Percentiles rank a stretch among this genome's conserved stretches.
Conservation (phyloP, 225 moss, liverwort and hornwort genomes). For the Pleurozium schreberi region DNA sequence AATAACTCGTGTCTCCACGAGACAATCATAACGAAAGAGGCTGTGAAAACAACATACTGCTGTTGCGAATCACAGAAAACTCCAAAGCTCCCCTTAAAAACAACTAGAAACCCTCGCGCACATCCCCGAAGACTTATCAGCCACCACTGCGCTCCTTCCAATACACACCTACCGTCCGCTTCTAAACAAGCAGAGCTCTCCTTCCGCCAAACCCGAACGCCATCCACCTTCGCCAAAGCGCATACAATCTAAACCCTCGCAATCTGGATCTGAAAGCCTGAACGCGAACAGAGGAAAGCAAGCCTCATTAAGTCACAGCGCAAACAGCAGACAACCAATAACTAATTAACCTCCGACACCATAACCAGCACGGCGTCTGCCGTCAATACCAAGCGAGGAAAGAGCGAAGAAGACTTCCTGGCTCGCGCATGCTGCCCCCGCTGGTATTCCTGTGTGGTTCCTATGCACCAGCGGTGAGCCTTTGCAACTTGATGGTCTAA, state of each 20-base stretch:
- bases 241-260: not conserved
- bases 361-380: not conserved
- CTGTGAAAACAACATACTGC: not conserved
- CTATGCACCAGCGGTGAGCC: not conserved
- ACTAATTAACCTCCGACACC: not conserved
- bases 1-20: not conserved
- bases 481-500: not conserved
- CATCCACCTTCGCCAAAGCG: not conserved
- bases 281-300: not conserved
- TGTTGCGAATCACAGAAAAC: not conserved
- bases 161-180: not conserved
- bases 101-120: not conserved
- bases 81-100: not conserved
- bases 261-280: not conserved
- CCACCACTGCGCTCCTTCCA: not conserved
- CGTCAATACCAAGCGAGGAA: not conserved
- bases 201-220: not conserved
- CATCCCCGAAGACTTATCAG: not conserved
- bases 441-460: not conserved
- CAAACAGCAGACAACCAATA: not conserved
- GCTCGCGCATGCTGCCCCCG: not conserved
- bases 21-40: not conserved
- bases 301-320: not conserved
- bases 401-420: not conserved
- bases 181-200: not conserved